Conservation (phyloP, 257 asterid genomes). For the Cordia subcordata region DNA sequence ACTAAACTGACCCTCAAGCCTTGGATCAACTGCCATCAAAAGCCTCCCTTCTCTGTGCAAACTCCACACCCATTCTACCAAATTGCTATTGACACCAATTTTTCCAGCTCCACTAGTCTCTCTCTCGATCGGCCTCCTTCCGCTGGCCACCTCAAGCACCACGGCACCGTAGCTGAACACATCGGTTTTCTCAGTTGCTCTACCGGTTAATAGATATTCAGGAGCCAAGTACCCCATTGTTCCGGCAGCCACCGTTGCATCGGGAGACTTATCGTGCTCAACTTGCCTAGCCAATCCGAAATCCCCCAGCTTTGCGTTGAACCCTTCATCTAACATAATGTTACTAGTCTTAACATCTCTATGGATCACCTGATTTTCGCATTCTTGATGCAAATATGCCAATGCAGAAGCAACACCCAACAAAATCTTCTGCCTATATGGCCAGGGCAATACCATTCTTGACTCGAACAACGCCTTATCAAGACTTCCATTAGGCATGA, state of each 20-base stretch:
- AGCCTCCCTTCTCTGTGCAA: constrained; percentile 60
- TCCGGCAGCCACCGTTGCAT: constrained; percentile 77
- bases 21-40: constrained; percentile 44
- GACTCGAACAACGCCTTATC: constrained; percentile 72
- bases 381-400: constrained; percentile 74
- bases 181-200: constrained; percentile 77
- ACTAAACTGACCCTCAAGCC: constrained; percentile 45
- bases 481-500: constrained; percentile 74
- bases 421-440: constrained; percentile 47
- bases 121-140: constrained; percentile 70
- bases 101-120: constrained; percentile 37
- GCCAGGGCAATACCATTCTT: constrained; percentile 54
- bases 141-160: constrained; percentile 76
- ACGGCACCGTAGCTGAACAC: constrained; percentile 79
- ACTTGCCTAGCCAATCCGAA: constrained; percentile 70
- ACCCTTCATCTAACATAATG: constrained; percentile 76
- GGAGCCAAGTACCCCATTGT: constrained; percentile 93
- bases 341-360: constrained; percentile 73
- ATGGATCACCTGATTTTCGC: constrained; percentile 76
- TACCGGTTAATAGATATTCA: constrained; percentile 64
- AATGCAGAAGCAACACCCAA: constrained; percentile 74
- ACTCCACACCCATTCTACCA: constrained; percentile 92
- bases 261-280: constrained; percentile 78
- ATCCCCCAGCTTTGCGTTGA: constrained; percentile 74
- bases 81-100: constrained; percentile 37